Conservation (phyloP, 2,329 filamentous ascomycete genomes). For the Ophiostoma quercus region DNA sequence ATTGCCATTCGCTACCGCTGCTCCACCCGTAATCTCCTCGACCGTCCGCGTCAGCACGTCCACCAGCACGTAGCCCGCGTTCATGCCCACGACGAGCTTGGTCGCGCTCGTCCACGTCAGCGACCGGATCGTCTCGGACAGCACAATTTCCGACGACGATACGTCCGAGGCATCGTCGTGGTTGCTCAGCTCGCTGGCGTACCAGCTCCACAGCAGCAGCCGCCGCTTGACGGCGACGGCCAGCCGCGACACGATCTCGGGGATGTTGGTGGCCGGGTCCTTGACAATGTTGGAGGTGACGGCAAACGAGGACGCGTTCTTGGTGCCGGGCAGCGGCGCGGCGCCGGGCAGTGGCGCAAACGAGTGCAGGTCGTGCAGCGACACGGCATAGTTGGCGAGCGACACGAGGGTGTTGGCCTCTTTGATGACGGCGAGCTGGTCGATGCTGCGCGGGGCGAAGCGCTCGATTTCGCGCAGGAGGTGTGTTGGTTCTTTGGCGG, state of each 20-base stretch:
- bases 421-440: conserved; percentile 92
- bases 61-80: conserved; percentile 83
- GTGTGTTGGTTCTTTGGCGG: conserved; percentile 55
- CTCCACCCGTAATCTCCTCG: conserved; percentile 61
- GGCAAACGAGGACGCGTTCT: conserved; percentile 83
- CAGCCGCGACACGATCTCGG: conserved; percentile 84
- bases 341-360: conserved; percentile 67
- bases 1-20: neutral
- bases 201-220: conserved; percentile 89
- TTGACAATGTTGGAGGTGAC: conserved; percentile 95
- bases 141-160: conserved; percentile 68
- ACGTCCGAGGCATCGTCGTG: conserved; percentile 34
- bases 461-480: conserved; percentile 87
- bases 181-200: conserved; percentile 75
- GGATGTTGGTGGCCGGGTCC: conserved; percentile 78
- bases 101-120: conserved; percentile 88
- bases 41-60: conserved; percentile 70
- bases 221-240: conserved; percentile 91
- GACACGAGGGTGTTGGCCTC: conserved; percentile 89
- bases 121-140: conserved; percentile 79
- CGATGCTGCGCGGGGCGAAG: conserved; percentile 83
- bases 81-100: conserved; percentile 83
- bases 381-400: conserved; percentile 82
- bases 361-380: conserved; percentile 80
- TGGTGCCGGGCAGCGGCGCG: conserved; percentile 68